These are phyloP conservation scores for Platanthera zijinensis DNA, from an alignment of 106 monocot genomes.

Conservation along the genomic window DNA sequence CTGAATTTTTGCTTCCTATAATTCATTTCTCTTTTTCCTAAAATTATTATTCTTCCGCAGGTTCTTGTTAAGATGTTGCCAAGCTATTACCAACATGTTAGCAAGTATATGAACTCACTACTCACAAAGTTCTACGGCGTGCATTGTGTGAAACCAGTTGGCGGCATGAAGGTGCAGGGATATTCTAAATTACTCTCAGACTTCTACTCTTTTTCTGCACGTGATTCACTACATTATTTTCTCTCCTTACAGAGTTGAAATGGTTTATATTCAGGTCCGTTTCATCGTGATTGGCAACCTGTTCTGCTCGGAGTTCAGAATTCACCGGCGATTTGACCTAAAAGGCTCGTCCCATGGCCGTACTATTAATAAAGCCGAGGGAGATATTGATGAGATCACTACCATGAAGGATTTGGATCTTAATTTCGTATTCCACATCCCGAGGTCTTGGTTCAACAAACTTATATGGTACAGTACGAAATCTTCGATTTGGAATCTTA, in stretches of 20 bases:
- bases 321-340: slow-evolving; percentile 42
- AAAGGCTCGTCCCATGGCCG: slow-evolving; percentile 51
- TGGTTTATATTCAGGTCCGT: slow-evolving; percentile 23
- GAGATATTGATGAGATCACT: slow-evolving; percentile 35
- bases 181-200: background rate
- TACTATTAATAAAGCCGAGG: slow-evolving; percentile 25
- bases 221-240: background rate
- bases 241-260: background rate
- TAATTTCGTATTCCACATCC: slow-evolving; percentile 32
- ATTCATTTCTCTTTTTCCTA: background rate
- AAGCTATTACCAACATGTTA: slow-evolving; percentile 30
- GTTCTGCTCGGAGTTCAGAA: slow-evolving; percentile 39
- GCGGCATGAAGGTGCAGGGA: slow-evolving; percentile 8
- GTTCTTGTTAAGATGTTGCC: slow-evolving; percentile 38
- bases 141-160: slow-evolving; percentile 43
- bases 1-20: background rate
- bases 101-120: slow-evolving; percentile 21
- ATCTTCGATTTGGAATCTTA: background rate
- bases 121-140: slow-evolving; percentile 43
- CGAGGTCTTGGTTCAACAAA: slow-evolving; percentile 23
- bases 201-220: background rate
- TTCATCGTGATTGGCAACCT: slow-evolving; percentile 49
- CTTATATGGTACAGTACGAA: slow-evolving; percentile 14
- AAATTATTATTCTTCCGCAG: slow-evolving; percentile 14
- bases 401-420: slow-evolving; percentile 49